Conservation (phyloP, 1,284 basidiomycete species). For the Irpex sp. region DNA sequence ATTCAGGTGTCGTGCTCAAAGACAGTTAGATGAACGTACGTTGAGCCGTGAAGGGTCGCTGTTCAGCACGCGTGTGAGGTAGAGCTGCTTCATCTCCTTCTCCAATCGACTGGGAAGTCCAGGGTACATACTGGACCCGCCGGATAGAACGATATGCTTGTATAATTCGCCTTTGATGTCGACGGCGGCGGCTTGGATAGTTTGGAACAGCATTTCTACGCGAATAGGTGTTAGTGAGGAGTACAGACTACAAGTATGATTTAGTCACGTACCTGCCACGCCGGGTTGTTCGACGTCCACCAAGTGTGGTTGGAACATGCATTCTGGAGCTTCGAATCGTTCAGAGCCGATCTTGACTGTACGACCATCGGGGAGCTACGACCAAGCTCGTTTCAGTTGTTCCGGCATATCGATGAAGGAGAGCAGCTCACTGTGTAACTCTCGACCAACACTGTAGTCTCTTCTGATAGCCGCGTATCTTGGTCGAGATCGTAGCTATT, state of each 20-base stretch:
- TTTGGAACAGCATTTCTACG: constrained; percentile 94
- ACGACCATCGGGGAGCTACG: constrained; percentile 94
- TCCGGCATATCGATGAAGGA: background rate
- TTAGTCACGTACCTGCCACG: constrained; percentile 65
- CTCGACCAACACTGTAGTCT: constrained; percentile 96
- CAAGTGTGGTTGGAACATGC: constrained; percentile 99
- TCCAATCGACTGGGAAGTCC: constrained; percentile 95
- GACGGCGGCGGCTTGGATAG: constrained; percentile 90
- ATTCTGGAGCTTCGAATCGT: constrained; percentile 99
- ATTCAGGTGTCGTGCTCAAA: background rate
- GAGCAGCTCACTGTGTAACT: constrained; percentile 77
- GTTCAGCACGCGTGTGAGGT: constrained; percentile 85
- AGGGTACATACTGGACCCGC: constrained; percentile 98
- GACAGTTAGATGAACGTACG: no score
- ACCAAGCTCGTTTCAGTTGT: constrained; percentile 46
- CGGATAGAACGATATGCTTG: constrained; percentile 97
- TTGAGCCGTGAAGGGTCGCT: constrained; percentile 86
- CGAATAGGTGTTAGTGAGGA: background rate
- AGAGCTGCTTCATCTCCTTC: constrained; percentile 99
- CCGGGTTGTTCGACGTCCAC: constrained; percentile 98
- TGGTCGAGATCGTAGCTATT: constrained; percentile 90
- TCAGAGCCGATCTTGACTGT: constrained; percentile 97
- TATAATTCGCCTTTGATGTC: constrained; percentile 92
- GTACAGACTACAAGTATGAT: background rate
- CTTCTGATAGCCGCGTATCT: constrained; percentile 92